A percentile compares a stretch with the other conserved stretches of the same genome.
Evolutionary conservation across 108 stramenopile species (phyloP).

Genomic region (Fistulifera pelliculosa): DNA sequence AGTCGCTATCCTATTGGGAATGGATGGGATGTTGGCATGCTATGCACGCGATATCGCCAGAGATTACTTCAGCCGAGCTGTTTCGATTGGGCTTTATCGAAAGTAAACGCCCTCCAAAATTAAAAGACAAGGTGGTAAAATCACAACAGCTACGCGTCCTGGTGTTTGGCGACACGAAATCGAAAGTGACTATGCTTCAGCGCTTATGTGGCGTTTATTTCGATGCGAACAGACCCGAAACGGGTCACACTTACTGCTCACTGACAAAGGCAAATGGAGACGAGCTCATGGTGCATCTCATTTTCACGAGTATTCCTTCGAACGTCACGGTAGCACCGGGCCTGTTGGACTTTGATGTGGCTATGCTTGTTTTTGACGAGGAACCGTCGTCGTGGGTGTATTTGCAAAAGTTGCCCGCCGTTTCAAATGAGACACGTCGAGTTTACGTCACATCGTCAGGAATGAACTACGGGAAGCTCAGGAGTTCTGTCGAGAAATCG

Average conservation of each 20-base stretch:
- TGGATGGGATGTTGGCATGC: constrained; percentile 83
- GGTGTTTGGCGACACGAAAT: constrained; percentile 32
- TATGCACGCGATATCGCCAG: constrained; percentile 53
- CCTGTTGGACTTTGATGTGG: constrained; percentile 40
- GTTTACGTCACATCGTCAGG: constrained; percentile 11
- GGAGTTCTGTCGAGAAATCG: constrained; percentile 42
- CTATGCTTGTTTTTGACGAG: constrained; percentile 56
- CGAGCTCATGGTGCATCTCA: constrained; percentile 48
- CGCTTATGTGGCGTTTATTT: no score
- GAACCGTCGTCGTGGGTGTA: constrained; percentile 34
- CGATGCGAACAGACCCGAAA: neutral
- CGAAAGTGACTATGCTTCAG: neutral
- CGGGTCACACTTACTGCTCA: neutral
- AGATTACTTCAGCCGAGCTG: constrained; percentile 46
- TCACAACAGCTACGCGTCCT: constrained; percentile 48
- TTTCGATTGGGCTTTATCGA: constrained; percentile 59
- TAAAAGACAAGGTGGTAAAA: constrained; percentile 17
- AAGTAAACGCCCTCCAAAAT: constrained; percentile 11
- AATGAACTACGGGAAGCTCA: constrained; percentile 8
- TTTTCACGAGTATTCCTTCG: constrained; percentile 57
- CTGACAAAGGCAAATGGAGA: constrained; percentile 5
- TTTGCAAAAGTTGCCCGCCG: no score
- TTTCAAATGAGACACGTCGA: constrained; percentile 54
- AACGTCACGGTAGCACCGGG: constrained; percentile 8
- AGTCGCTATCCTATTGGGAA: constrained; percentile 42